phyloP scores from a whole-genome alignment of 2,329 filamentous ascomycete genomes.

The Talaromyces pinophilus region DNA sequence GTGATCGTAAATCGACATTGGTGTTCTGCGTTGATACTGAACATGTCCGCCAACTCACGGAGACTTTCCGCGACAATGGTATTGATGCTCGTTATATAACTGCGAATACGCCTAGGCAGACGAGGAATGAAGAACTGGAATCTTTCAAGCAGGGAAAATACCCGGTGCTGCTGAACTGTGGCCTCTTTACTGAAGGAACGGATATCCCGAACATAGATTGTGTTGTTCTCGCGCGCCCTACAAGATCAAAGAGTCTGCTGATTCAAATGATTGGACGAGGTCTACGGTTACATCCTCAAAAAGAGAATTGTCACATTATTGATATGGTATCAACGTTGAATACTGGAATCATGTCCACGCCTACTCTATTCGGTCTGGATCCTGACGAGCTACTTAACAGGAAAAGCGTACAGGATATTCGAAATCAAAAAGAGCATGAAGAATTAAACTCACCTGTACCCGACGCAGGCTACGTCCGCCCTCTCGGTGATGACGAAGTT shows the following conservation, averaged over 20 bases:
- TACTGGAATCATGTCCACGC: conserved; percentile 83
- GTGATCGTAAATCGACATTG: conserved; percentile 75
- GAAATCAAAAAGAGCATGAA: conserved; percentile 50
- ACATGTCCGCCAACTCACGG: conserved; percentile 75
- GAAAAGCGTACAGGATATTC: conserved; percentile 65
- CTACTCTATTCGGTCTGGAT: conserved; percentile 90
- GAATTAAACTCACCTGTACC: conserved; percentile 25
- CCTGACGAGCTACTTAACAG: conserved; percentile 72
- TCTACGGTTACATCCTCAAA: conserved; percentile 77
- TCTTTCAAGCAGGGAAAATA: conserved; percentile 76
- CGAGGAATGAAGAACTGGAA: conserved; percentile 69
- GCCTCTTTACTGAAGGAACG: conserved; percentile 94
- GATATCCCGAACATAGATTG: conserved; percentile 98
- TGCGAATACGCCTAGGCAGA: conserved; percentile 69
- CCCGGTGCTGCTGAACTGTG: conserved; percentile 89
- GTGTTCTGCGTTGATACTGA: conserved; percentile 91
- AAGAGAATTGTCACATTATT: conserved; percentile 89
- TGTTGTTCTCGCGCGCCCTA: conserved; percentile 82
- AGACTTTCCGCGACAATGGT: conserved; percentile 72
- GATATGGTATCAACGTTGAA: conserved; percentile 89
- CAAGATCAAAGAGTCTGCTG: conserved; percentile 86
- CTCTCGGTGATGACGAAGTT: conserved; percentile 34
- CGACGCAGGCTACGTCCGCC: conserved; percentile 12
- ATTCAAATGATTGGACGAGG: conserved; percentile 98
- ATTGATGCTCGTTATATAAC: conserved; percentile 87